Percentiles rank a stretch among this genome's conserved stretches.
Conservation (phyloP, 371 early-diverging fungal genomes). For the Mortierella sp. region DNA sequence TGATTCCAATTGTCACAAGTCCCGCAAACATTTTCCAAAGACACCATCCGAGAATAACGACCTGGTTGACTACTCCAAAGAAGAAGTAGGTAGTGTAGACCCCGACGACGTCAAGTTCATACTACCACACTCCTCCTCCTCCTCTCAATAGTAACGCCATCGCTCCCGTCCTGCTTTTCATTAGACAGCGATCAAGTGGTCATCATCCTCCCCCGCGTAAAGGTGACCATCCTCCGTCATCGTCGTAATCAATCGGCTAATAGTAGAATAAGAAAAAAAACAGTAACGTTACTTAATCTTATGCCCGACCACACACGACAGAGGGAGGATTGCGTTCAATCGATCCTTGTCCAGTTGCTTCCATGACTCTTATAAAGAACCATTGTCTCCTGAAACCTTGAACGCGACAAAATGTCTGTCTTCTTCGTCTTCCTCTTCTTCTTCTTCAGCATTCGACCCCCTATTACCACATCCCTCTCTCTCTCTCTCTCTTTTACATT, state of each 20-base stretch:
- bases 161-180: not conserved
- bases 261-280: not conserved
- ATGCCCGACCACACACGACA: not conserved
- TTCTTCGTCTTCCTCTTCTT: not conserved
- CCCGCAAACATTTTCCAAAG: too few relatives aligned
- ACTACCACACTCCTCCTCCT: too few relatives aligned
- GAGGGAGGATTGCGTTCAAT: not conserved
- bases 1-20: too few relatives aligned
- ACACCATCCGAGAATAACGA: too few relatives aligned
- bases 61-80: too few relatives aligned
- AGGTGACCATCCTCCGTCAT: conserved; percentile 30
- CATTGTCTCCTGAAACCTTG: not conserved
- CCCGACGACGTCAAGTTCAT: too few relatives aligned
- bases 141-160: too few relatives aligned
- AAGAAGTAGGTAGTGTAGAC: too few relatives aligned
- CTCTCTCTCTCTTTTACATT: not conserved
- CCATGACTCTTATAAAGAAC: not conserved
- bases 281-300: not conserved
- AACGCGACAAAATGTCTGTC: too few relatives aligned
- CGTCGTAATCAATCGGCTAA: conserved; percentile 9
- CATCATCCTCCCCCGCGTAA: conserved; percentile 32
- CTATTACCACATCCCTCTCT: not conserved
- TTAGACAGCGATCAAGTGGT: conserved; percentile 18
- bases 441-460: not conserved
- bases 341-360: not conserved